Base-by-base conservation (phyloP, 345 rosid species). In the Eucalyptus pauciflora region DNA sequence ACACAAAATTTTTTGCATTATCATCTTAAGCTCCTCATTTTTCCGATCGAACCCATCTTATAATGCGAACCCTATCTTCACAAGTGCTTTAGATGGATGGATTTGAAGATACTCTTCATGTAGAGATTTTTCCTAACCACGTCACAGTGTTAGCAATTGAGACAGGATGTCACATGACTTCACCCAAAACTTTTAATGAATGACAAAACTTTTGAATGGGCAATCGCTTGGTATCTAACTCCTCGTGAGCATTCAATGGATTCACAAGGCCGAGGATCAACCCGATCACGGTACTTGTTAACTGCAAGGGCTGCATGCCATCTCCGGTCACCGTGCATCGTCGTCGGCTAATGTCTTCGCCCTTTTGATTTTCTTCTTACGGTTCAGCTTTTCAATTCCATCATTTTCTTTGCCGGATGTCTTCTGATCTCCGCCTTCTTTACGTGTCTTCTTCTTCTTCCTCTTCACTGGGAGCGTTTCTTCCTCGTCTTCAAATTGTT, bases 391-490 rank as follows among this genome's bases (percentile, higher is more conserved):
- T 56, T 91, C 52, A 88, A 90, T 87, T 87, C 89, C 37, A 54
- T 71, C 88, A 69, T 83, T 71, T 64, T 87, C 88, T 87, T 64
- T 49, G 16, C 33, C 50, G 0, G 11, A 48, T n/a, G 24, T 83
- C 87, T 56, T 83, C 12, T 88, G 90, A 43, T 86, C 89, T 24
- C 76, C 90, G 52, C 86, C 83, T 60, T 86, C 92, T 88, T 88
- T 80, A 12, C 88, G 86, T 46, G 76, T 58, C 91, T 91, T 89
- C 86, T 69, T 91, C 90, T 93, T 91, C 81, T 62, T 80, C 49
- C 50, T 90, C 96, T 93, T 85, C 91, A 92, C 10, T 20, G 91
- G 86, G 87, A 45, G 58, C 9, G 88, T 81, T 46, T 41, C 91
- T 67, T 48, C 88, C 88, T 89, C 92, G 41, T 88, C 92, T 64